Base-by-base conservation (phyloP, 176 grass and related monocot genomes). In the Oryza meridionalis region DNA sequence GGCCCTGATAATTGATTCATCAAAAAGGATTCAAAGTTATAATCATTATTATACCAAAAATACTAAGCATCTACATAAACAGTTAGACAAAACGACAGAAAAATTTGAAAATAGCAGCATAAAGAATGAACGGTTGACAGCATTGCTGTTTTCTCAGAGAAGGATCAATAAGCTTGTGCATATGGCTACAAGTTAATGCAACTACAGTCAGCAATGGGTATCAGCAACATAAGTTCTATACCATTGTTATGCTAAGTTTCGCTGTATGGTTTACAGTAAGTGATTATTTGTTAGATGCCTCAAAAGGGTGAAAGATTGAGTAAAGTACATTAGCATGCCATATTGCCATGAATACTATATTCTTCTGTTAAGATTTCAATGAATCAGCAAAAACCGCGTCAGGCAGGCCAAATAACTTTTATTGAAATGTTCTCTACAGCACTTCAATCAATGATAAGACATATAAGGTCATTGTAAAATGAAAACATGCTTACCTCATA, bases 401-500 rank as follows among this genome's bases (percentile, higher is more conserved):
- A 73, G 9, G 74, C 24, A 11, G 43, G 17, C 1, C 27, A 69
- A 63, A 79, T 26, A 84, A 14, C 19, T 17, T 80, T 11, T 65
- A 47, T 44, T 29, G 0, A 79, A 62, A 37, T 10, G 4, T 53
- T 88, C 61, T 4, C 25, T 35, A 73, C 61, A 80, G 68, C 13
- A 72, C 37, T 51, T 85, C 15, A 46, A 78, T 29, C 55, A 16
- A 65, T 65, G 42, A 81, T 69, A 11, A 19, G 47, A 9, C 25
- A 84, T 15, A 65, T 46, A 58, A 59, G 65, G 69, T 49, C 21
- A 79, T 49, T 63, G 19, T 64, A 17, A 67, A 84, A 84, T 63
- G 17, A 84, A 74, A 37, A 66, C 65, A 80, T 77, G 11, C 50
- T 83, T 90, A 99, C 96, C 96, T 99, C 96, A 15, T 92, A 94